phyloP scores from a whole-genome alignment of 805 yeast species.

The Sungouiella blattae region DNA sequence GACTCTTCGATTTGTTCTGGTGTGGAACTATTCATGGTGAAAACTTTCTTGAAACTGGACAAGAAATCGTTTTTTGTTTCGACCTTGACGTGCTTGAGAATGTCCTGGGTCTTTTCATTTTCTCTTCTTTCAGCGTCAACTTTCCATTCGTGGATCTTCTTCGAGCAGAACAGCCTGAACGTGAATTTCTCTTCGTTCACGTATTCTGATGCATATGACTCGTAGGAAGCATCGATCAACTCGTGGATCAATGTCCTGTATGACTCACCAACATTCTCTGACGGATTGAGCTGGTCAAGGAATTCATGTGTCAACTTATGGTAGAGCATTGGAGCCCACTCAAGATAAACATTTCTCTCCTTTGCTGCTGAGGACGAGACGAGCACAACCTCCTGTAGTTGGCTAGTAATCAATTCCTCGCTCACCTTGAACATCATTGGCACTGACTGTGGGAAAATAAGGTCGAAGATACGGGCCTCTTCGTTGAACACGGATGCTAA shows the following conservation, averaged over 20 bases:
- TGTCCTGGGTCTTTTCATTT: slow-evolving; percentile 43
- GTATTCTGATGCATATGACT: slow-evolving; percentile 38
- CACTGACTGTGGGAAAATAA: slow-evolving; percentile 40
- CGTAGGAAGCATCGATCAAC: slow-evolving; percentile 41
- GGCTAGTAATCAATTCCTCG: slow-evolving; percentile 43
- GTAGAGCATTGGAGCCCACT: slow-evolving; percentile 39
- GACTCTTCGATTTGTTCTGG: slow-evolving; percentile 1
- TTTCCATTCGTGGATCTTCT: slow-evolving; percentile 32
- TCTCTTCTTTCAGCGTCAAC: slow-evolving; percentile 39
- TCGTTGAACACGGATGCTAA: slow-evolving; percentile 36
- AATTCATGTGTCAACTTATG: slow-evolving; percentile 24
- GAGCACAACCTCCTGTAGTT: slow-evolving; percentile 31
- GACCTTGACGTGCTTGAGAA: slow-evolving; percentile 47
- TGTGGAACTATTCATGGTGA: slow-evolving; percentile 25
- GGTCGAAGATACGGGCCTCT: slow-evolving; percentile 37
- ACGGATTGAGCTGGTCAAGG: slow-evolving; percentile 22
- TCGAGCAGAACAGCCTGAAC: slow-evolving; percentile 24
- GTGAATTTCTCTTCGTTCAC: slow-evolving; percentile 32
- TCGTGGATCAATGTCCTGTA: slow-evolving; percentile 30
- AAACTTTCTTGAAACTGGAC: slow-evolving; percentile 62
- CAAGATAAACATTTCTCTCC: slow-evolving; percentile 26
- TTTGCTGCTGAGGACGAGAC: slow-evolving; percentile 27
- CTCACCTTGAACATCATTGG: slow-evolving; percentile 48
- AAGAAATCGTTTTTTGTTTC: slow-evolving; percentile 56
- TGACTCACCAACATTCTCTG: slow-evolving; percentile 36